phyloP scores from a whole-genome alignment of 2,329 filamentous ascomycete species.

The Botrytis deweyae region DNA sequence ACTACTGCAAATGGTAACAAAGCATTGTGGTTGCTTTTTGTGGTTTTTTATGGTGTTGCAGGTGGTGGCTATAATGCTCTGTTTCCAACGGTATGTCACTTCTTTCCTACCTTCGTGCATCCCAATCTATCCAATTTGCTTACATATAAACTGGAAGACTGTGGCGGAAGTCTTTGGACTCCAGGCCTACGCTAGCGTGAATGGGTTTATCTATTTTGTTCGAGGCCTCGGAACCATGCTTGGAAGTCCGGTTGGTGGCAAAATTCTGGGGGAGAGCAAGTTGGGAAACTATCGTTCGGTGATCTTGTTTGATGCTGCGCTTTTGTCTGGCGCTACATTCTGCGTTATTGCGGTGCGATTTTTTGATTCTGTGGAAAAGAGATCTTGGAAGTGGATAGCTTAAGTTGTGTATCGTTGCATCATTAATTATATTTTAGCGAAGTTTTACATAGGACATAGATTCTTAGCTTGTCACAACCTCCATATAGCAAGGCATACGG shows the following conservation, averaged over 20 bases:
- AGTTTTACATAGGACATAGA: not conserved
- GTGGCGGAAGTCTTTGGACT: conserved; percentile 51
- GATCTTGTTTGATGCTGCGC: conserved; percentile 41
- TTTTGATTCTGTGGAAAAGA: conserved; percentile 42
- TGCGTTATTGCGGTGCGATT: conserved; percentile 47
- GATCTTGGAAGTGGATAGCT: conserved; percentile 45
- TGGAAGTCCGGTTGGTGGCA: conserved; percentile 47
- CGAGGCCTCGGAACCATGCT: conserved; percentile 47
- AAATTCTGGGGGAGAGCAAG: conserved; percentile 42
- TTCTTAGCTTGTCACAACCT: not conserved
- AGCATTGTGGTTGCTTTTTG: conserved; percentile 45
- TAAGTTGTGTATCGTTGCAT: not conserved
- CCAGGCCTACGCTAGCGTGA: conserved; percentile 48
- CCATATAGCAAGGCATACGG: not conserved
- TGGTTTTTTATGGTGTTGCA: conserved; percentile 46
- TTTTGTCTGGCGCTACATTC: conserved; percentile 43
- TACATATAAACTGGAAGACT: conserved; percentile 30
- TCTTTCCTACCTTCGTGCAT: not conserved
- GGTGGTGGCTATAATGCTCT: conserved; percentile 48
- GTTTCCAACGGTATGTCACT: conserved; percentile 43
- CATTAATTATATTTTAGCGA: not conserved
- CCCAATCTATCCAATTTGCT: not conserved
- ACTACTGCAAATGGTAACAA: conserved; percentile 34
- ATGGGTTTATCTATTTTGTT: conserved; percentile 48
- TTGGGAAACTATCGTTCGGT: conserved; percentile 42